These are phyloP conservation scores for Solanum rostratum DNA, from an alignment of 257 asterid genomes.

Conservation along the genomic window DNA sequence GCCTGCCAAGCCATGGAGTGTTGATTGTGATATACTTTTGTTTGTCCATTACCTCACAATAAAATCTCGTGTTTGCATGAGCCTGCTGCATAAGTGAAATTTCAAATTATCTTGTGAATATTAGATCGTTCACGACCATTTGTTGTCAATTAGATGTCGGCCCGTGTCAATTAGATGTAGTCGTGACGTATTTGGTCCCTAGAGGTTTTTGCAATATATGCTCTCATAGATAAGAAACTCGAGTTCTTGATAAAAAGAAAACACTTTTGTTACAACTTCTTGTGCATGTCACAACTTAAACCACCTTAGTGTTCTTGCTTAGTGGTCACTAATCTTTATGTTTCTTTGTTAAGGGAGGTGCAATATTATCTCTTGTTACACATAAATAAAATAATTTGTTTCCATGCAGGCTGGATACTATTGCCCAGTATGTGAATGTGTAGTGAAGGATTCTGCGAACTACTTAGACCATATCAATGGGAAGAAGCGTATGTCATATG, in stretches of 20 bases:
- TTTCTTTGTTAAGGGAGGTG: neutral
- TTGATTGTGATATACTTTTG: neutral
- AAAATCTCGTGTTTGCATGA: neutral
- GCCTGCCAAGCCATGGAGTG: neutral
- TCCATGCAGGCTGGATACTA: constrained; percentile 92
- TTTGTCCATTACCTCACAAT: neutral
- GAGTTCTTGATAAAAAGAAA: neutral
- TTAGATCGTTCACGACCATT: neutral
- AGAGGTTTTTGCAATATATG: neutral
- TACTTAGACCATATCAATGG: constrained; percentile 99
- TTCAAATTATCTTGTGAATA: neutral
- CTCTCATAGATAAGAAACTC: neutral
- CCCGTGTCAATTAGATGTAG: neutral
- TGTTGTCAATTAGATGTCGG: neutral
- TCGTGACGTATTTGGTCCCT: neutral
- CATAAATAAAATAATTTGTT: constrained; percentile 4
- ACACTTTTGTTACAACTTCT: neutral
- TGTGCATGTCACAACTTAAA: neutral
- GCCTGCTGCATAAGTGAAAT: neutral
- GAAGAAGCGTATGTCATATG: constrained; percentile 73
- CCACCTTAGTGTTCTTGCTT: neutral
- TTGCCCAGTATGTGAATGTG: constrained; percentile 98
- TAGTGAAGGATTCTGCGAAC: constrained; percentile 97
- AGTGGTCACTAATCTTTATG: neutral
- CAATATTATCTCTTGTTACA: neutral